These are phyloP conservation scores for Mortierella sp. DNA, from an alignment of 371 early-diverging fungal genomes.

Conservation along the genomic window DNA sequence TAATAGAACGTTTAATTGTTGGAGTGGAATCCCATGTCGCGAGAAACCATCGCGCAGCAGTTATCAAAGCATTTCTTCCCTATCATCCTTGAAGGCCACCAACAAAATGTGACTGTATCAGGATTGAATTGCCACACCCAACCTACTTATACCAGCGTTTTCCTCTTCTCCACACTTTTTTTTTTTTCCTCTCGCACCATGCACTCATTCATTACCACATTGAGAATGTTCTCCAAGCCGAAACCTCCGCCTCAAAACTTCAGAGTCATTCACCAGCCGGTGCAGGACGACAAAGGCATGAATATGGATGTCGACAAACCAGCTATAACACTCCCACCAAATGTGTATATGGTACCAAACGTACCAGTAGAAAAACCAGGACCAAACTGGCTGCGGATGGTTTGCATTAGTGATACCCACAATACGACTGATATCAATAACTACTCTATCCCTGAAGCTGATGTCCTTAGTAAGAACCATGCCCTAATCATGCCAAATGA, in stretches of 20 bases:
- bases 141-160: not conserved
- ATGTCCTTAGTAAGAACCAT: slow-evolving; percentile 58
- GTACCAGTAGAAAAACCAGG: slow-evolving; percentile 27
- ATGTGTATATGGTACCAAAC: slow-evolving; percentile 7
- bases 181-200: not conserved
- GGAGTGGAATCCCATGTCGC: too few relatives aligned
- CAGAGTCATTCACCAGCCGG: not conserved
- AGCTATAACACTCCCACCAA: slow-evolving; percentile 9
- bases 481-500: not conserved
- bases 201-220: not conserved
- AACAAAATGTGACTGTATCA: too few relatives aligned
- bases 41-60: too few relatives aligned
- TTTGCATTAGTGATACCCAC: slow-evolving; percentile 67
- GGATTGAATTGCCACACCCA: too few relatives aligned
- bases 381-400: slow-evolving; percentile 56
- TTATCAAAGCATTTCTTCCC: too few relatives aligned
- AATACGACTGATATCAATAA: slow-evolving; percentile 39
- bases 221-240: not conserved
- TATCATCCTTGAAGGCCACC: too few relatives aligned
- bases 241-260: slow-evolving; percentile 12
- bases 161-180: not conserved
- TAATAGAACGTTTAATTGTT: too few relatives aligned
- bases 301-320: not conserved
- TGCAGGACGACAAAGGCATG: not conserved
- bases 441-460: slow-evolving; percentile 60